These are phyloP conservation scores for Sphagnum tenellum DNA, from an alignment of 225 moss, liverwort and hornwort genomes.

Conservation along the genomic window DNA sequence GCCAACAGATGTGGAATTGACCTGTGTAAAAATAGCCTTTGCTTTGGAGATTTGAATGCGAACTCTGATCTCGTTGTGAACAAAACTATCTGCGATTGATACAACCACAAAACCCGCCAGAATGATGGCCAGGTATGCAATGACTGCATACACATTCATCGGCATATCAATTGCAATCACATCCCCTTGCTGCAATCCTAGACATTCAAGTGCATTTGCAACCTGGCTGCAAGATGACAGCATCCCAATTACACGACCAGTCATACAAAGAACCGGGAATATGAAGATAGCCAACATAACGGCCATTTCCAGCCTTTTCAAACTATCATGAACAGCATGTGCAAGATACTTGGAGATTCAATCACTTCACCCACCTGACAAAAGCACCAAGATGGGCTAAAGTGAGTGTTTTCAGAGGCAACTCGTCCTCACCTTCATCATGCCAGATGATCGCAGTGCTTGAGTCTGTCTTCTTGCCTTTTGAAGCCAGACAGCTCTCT, in stretches of 20 bases:
- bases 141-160: slow-evolving; percentile 72
- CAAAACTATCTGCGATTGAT: slow-evolving; percentile 90
- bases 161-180: slow-evolving; percentile 86
- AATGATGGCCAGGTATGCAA: slow-evolving; percentile 78
- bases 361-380: slow-evolving; percentile 37
- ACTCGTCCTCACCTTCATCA: slow-evolving; percentile 74
- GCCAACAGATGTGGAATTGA: slow-evolving; percentile 7
- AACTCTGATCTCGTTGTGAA: slow-evolving; percentile 58
- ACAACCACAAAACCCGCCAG: slow-evolving; percentile 77
- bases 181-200: slow-evolving; percentile 63
- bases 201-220: slow-evolving; percentile 50
- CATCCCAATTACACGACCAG: background rate
- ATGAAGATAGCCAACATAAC: background rate
- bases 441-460: slow-evolving; percentile 59
- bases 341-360: background rate
- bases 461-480: slow-evolving; percentile 38
- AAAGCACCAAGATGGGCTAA: slow-evolving; percentile 46
- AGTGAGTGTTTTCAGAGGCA: slow-evolving; percentile 40
- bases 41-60: slow-evolving; percentile 70
- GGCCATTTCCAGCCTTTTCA: background rate
- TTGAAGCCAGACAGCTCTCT: slow-evolving; percentile 58
- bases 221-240: slow-evolving; percentile 32
- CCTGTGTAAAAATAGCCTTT: slow-evolving; percentile 91
- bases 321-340: background rate
- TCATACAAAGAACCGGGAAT: slow-evolving; percentile 1